A percentile compares a stretch with the other conserved stretches of the same genome.
These are phyloP conservation scores for Hippophae rhamnoides DNA, from an alignment of 306 rosid genomes.

Conservation along the genomic window DNA sequence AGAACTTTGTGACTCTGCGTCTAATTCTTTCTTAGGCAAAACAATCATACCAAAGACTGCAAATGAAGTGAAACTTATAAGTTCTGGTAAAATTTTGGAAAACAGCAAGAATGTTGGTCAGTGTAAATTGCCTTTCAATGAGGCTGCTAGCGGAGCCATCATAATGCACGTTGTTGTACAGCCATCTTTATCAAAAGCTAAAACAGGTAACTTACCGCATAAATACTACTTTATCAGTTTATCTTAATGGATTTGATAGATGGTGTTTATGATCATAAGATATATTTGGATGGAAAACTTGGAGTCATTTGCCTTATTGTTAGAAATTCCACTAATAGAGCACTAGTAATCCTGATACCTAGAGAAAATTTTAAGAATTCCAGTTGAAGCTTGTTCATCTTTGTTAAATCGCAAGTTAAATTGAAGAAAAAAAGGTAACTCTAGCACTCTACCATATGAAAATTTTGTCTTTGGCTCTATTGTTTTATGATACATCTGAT, in stretches of 20 bases:
- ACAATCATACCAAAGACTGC: conserved; percentile 77
- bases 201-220: conserved; percentile 52
- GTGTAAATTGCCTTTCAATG: conserved; percentile 81
- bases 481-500: neutral
- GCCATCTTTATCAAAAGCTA: conserved; percentile 63
- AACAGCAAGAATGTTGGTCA: conserved; percentile 93
- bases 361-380: neutral
- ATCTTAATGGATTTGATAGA: neutral
- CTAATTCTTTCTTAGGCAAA: conserved; percentile 42
- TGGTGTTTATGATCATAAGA: no score
- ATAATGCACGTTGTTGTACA: conserved; percentile 92
- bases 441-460: neutral
- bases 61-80: conserved; percentile 88
- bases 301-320: no score
- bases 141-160: conserved; percentile 48
- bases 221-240: neutral
- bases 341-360: neutral
- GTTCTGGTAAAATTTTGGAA: conserved; percentile 89
- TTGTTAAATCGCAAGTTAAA: no score
- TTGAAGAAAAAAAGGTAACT: neutral
- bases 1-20: conserved; percentile 9
- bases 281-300: no score
- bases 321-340: no score
- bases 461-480: neutral
- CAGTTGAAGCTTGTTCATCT: neutral